phyloP scores from a whole-genome alignment of 495 filamentous ascomycete species.

The Cenococcum geophilum region DNA sequence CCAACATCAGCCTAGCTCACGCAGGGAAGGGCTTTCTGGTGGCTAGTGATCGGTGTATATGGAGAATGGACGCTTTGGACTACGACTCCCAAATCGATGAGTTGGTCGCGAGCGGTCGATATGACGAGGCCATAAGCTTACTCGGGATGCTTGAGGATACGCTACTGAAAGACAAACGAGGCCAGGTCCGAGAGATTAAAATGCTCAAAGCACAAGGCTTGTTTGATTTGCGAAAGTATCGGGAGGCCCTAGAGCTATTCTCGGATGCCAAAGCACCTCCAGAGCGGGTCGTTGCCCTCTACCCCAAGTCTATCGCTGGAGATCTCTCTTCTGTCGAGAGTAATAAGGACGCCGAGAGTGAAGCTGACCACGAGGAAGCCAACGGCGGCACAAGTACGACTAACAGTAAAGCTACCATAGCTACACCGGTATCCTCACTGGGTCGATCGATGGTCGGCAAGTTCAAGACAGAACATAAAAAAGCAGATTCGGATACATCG shows the following conservation, averaged over 20 bases:
- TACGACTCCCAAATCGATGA: slow-evolving; percentile 90
- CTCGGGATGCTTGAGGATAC: slow-evolving; percentile 88
- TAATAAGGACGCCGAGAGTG: slow-evolving; percentile 33
- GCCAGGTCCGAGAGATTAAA: slow-evolving; percentile 72
- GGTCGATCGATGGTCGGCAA: slow-evolving; percentile 41
- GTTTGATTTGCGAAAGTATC: slow-evolving; percentile 76
- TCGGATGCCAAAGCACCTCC: slow-evolving; percentile 83
- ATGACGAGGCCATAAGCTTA: slow-evolving; percentile 90
- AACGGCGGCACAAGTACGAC: slow-evolving; percentile 27
- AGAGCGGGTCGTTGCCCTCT: slow-evolving; percentile 79
- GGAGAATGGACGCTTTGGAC: slow-evolving; percentile 90
- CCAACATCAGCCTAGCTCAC: slow-evolving; percentile 85
- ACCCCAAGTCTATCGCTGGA: slow-evolving; percentile 77
- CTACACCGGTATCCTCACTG: slow-evolving; percentile 23
- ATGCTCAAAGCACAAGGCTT: slow-evolving; percentile 83
- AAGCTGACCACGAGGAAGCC: slow-evolving; percentile 46
- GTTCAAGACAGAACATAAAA: slow-evolving; percentile 49
- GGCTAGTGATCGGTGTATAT: slow-evolving; percentile 78
- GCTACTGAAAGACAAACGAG: slow-evolving; percentile 73
- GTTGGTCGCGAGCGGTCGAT: slow-evolving; percentile 64
- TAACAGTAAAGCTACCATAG: slow-evolving; percentile 32
- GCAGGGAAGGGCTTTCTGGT: slow-evolving; percentile 93
- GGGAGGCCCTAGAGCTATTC: slow-evolving; percentile 86
- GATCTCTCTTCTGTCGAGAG: slow-evolving; percentile 56
- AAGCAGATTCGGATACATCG: slow-evolving; percentile 52